These are phyloP conservation scores for Schwanniomyces vanrijiae DNA, from an alignment of 805 yeast species.

Conservation along the genomic window DNA sequence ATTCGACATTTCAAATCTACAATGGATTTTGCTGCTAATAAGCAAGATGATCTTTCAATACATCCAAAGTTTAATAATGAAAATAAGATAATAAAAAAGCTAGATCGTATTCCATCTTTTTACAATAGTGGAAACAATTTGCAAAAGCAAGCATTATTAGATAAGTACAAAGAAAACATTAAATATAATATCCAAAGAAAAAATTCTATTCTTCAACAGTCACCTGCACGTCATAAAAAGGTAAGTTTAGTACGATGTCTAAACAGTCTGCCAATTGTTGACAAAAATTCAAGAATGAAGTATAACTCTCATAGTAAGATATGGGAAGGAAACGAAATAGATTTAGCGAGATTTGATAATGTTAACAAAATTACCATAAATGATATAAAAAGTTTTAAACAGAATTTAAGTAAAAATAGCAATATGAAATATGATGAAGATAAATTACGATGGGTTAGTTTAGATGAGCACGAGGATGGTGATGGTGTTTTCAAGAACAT, in stretches of 20 bases:
- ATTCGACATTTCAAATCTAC: slow-evolving; percentile 33
- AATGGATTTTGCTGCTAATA: slow-evolving; percentile 25
- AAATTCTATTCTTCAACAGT: slow-evolving; percentile 4
- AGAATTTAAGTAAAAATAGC: slow-evolving; percentile 13
- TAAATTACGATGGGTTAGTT: slow-evolving; percentile 58
- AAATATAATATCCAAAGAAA: slow-evolving; percentile 5
- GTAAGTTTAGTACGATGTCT: slow-evolving; percentile 33
- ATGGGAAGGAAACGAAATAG: slow-evolving; percentile 71
- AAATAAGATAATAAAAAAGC: slow-evolving; percentile 33
- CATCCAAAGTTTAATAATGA: slow-evolving; percentile 32
- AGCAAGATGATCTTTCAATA: slow-evolving; percentile 10
- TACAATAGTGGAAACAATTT: slow-evolving; percentile 20
- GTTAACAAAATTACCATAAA: slow-evolving; percentile 31
- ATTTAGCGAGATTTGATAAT: slow-evolving; percentile 50
- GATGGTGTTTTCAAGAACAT: slow-evolving; percentile 49
- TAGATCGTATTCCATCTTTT: slow-evolving; percentile 44
- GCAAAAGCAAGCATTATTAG: slow-evolving; percentile 28
- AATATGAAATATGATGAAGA: slow-evolving; percentile 63
- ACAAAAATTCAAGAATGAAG: slow-evolving; percentile 40
- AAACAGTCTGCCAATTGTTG: slow-evolving; percentile 16
- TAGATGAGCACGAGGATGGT: slow-evolving; percentile 30
- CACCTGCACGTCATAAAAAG: slow-evolving; percentile 15
- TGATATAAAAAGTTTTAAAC: slow-evolving; percentile 20
- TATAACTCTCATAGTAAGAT: slow-evolving; percentile 50
- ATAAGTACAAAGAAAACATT: slow-evolving; percentile 30